Percentiles rank a stretch among this genome's conserved stretches.
phyloP scores from a whole-genome alignment of 371 early-diverging fungal species.

The Coemansia sp. region DNA sequence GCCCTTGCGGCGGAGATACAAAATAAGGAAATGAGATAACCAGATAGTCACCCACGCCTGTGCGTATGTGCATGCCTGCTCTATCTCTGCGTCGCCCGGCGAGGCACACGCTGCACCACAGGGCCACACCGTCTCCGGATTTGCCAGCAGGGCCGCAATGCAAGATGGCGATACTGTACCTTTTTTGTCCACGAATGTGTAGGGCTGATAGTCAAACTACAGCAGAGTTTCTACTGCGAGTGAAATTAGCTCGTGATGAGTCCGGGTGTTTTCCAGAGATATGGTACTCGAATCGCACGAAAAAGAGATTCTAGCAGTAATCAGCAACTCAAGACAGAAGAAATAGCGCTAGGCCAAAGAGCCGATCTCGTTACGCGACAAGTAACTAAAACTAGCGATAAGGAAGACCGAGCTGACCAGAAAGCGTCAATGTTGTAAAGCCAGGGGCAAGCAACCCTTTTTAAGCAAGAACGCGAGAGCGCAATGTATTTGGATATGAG shows the following conservation, averaged over 20 bases:
- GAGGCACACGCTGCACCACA: not conserved
- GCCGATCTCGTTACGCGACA: constrained; percentile 6
- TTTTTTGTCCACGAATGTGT: not conserved
- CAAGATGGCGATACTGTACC: not conserved
- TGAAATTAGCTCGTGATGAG: not conserved
- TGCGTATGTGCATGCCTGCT: not conserved
- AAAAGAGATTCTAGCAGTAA: not conserved
- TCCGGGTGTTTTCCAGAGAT: not conserved
- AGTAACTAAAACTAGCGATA: constrained; percentile 1
- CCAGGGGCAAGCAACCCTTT: not conserved
- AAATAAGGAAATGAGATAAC: constrained; percentile 7
- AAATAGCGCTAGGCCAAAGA: not conserved
- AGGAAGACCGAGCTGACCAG: not conserved
- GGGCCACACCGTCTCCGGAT: not conserved
- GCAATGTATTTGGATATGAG: constrained; percentile 5
- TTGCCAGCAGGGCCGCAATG: not conserved
- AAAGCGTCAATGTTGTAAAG: not conserved
- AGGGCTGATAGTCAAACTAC: not conserved
- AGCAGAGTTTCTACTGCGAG: not conserved
- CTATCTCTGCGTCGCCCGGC: not conserved
- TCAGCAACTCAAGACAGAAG: not conserved
- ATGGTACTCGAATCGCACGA: not conserved
- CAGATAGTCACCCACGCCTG: constrained; percentile 2
- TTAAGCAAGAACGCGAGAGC: not conserved
- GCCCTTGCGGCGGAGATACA: constrained; percentile 4